Evolutionary conservation across 2,329 filamentous ascomycete genomes (phyloP).

Genomic region (Alternaria sp.): DNA sequence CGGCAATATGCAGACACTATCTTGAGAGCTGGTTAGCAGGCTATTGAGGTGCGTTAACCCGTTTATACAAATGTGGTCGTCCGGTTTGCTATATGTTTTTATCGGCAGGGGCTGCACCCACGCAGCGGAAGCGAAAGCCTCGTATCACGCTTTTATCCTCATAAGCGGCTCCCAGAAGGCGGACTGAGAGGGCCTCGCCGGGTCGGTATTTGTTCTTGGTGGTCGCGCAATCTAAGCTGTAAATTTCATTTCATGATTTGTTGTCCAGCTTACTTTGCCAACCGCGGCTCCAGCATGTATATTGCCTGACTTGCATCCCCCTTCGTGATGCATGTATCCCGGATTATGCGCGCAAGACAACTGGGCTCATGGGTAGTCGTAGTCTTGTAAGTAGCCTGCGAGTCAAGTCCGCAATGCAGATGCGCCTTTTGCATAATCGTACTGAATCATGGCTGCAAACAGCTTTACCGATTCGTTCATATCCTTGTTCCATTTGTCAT

Average conservation of each 20-base stretch:
- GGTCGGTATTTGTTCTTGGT: not conserved
- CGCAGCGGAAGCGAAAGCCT: constrained; percentile 19
- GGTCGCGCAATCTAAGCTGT: constrained; percentile 19
- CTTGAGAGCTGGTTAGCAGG: not conserved
- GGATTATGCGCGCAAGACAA: not conserved
- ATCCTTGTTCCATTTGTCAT: constrained; percentile 25
- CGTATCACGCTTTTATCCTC: constrained; percentile 15
- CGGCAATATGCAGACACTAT: constrained; percentile 1
- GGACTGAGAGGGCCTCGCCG: constrained; percentile 9
- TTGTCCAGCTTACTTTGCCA: constrained; percentile 11
- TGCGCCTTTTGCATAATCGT: constrained; percentile 6
- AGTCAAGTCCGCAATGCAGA: constrained; percentile 24
- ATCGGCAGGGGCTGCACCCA: constrained; percentile 19
- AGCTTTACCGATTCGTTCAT: constrained; percentile 7
- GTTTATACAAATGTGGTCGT: constrained; percentile 11
- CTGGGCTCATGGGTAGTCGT: not conserved
- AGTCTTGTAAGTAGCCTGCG: not conserved
- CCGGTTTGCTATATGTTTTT: constrained; percentile 1
- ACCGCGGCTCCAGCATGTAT: constrained; percentile 3
- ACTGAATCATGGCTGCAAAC: constrained; percentile 22
- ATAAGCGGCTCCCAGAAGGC: constrained; percentile 7
- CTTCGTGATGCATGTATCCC: constrained; percentile 2
- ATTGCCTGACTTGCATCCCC: constrained; percentile 7
- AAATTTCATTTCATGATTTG: constrained; percentile 16
- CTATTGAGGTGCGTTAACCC: constrained; percentile 4